phyloP scores from a whole-genome alignment of 108 stramenopile species.

The Skeletonema costatum region DNA sequence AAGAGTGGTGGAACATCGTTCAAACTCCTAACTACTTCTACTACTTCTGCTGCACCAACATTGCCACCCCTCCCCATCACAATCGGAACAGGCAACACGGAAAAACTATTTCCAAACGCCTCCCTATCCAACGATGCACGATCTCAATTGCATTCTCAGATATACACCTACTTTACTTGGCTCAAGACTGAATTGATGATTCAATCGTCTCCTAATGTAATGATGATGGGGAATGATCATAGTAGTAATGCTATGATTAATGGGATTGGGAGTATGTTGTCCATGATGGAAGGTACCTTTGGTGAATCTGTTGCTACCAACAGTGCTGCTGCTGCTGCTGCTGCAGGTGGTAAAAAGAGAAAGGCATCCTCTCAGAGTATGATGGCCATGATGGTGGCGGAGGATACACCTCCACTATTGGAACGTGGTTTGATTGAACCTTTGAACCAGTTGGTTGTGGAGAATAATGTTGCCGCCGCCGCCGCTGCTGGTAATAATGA shows the following conservation, averaged over 20 bases:
- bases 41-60: background rate
- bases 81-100: background rate
- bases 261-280: background rate
- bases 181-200: background rate
- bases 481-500: background rate
- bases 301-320: background rate
- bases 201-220: background rate
- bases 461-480: background rate
- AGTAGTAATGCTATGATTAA: background rate
- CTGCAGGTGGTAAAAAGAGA: background rate
- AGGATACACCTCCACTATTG: conserved; percentile 6
- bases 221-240: background rate
- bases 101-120: conserved; percentile 14
- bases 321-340: background rate
- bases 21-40: background rate
- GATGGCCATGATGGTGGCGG: background rate
- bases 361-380: background rate
- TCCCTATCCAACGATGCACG: conserved; percentile 11
- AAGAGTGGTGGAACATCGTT: no score
- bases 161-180: conserved; percentile 12
- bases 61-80: background rate
- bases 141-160: conserved; percentile 17
- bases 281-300: background rate
- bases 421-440: conserved; percentile 9
- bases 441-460: background rate